A percentile compares a stretch with the other conserved stretches of the same genome.
These are phyloP conservation scores for Cruciata laevipes DNA, from an alignment of 257 asterid species.

Conservation along the genomic window DNA sequence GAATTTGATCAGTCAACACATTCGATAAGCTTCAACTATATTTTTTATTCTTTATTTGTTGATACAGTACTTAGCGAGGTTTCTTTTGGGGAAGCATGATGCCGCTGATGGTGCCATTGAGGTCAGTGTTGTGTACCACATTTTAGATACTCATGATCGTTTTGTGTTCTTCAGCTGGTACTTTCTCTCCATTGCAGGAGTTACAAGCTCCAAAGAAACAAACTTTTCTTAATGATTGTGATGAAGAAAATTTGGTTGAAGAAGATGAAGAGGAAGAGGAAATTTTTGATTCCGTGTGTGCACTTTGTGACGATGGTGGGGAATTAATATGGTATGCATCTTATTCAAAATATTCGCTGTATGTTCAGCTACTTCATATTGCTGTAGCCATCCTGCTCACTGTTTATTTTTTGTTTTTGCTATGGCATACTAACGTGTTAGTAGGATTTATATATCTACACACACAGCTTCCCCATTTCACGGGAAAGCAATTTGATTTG, in stretches of 20 bases:
- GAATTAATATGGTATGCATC: slow-evolving; percentile 45
- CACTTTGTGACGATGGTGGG: slow-evolving; percentile 71
- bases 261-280: slow-evolving; percentile 25
- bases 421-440: background rate
- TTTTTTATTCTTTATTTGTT: slow-evolving; percentile 3
- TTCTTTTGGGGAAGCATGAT: slow-evolving; percentile 35
- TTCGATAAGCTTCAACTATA: background rate
- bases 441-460: background rate
- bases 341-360: slow-evolving; percentile 11
- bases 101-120: slow-evolving; percentile 27
- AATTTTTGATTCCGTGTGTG: slow-evolving; percentile 49
- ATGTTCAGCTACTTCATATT: slow-evolving; percentile 5
- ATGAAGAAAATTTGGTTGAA: slow-evolving; percentile 23
- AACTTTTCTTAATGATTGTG: slow-evolving; percentile 26
- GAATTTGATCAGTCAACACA: background rate
- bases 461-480: background rate
- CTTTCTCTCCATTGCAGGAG: slow-evolving; percentile 29
- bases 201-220: slow-evolving; percentile 22
- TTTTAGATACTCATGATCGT: background rate
- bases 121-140: slow-evolving; percentile 27
- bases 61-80: slow-evolving; percentile 36
- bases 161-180: background rate
- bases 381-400: background rate
- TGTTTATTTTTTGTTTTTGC: background rate
- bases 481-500: background rate